Evolutionary conservation across 352 stramenopile species (phyloP).

Genomic region (Pythium aphanidermatum): DNA sequence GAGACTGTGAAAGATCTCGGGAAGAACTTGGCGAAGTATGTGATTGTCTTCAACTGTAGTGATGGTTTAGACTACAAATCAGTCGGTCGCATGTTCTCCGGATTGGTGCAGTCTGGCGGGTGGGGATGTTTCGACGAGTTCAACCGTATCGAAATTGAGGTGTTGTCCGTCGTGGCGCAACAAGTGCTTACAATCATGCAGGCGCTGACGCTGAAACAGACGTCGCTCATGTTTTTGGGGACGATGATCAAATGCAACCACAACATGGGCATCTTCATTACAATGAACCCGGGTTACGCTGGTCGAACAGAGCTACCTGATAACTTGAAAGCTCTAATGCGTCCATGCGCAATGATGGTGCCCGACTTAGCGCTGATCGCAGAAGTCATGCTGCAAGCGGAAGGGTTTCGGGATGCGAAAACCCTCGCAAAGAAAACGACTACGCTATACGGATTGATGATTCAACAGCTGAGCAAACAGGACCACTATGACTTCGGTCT

Average conservation of each 20-base stretch:
- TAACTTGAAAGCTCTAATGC: constrained; percentile 84
- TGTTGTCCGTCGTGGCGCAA: constrained; percentile 91
- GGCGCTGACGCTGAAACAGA: constrained; percentile 68
- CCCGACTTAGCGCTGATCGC: constrained; percentile 79
- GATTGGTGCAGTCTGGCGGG: constrained; percentile 88
- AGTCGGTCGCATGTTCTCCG: constrained; percentile 90
- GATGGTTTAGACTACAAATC: constrained; percentile 94
- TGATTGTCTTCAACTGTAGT: constrained; percentile 94
- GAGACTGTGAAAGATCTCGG: constrained; percentile 93
- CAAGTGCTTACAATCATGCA: constrained; percentile 90
- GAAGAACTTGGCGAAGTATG: constrained; percentile 92
- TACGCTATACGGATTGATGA: constrained; percentile 84
- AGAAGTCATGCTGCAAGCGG: constrained; percentile 83
- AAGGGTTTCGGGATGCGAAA: constrained; percentile 81
- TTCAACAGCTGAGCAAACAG: constrained; percentile 84
- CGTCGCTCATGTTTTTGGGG: constrained; percentile 79
- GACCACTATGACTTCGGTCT: constrained; percentile 87
- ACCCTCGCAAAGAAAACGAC: constrained; percentile 81
- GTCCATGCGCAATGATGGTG: constrained; percentile 86
- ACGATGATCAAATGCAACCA: constrained; percentile 80
- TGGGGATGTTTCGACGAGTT: constrained; percentile 96
- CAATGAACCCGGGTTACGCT: constrained; percentile 90
- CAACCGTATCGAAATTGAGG: constrained; percentile 95
- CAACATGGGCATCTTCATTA: constrained; percentile 92
- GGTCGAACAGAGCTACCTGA: constrained; percentile 86